Conservation (phyloP, 768 basidiomycete genomes). For the Pleurotus tuoliensis region DNA sequence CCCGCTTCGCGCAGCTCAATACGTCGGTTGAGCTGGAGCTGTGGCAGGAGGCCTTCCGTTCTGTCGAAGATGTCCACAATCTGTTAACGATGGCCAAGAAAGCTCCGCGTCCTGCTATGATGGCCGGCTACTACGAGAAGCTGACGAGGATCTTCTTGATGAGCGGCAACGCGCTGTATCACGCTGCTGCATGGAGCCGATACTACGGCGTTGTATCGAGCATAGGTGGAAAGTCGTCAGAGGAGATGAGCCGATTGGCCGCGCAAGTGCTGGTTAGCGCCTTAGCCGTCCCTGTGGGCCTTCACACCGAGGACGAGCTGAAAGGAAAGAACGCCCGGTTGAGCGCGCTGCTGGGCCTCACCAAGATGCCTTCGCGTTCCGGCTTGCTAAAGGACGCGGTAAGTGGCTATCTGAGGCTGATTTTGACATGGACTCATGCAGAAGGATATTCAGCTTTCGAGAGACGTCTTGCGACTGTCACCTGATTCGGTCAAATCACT, state of each 20-base stretch:
- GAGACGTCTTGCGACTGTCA: constrained; percentile 78
- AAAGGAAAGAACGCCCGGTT: constrained; percentile 72
- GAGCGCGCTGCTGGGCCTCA: constrained; percentile 80
- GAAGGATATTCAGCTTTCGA: constrained; percentile 51
- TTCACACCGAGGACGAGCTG: constrained; percentile 42
- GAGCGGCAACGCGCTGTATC: constrained; percentile 91
- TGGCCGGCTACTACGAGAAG: constrained; percentile 99
- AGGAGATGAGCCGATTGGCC: constrained; percentile 76
- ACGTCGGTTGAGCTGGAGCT: constrained; percentile 96
- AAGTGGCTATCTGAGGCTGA: constrained; percentile 24
- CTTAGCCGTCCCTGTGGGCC: constrained; percentile 86
- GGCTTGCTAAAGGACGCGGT: constrained; percentile 86
- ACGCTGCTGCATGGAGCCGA: constrained; percentile 92
- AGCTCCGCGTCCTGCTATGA: constrained; percentile 89
- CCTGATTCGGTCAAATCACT: constrained; percentile 71
- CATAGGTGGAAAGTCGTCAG: constrained; percentile 71
- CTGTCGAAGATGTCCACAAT: constrained; percentile 97
- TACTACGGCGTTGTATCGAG: constrained; percentile 73
- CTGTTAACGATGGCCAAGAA: constrained; percentile 92
- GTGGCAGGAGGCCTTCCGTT: constrained; percentile 99
- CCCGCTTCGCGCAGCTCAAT: constrained; percentile 94
- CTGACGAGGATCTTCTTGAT: constrained; percentile 95
- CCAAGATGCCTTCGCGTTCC: constrained; percentile 81
- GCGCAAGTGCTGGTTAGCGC: constrained; percentile 91
- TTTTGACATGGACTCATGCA: not conserved